phyloP scores from a whole-genome alignment of 1,284 basidiomycete species.

The Cryptococcus jaspeensis region DNA sequence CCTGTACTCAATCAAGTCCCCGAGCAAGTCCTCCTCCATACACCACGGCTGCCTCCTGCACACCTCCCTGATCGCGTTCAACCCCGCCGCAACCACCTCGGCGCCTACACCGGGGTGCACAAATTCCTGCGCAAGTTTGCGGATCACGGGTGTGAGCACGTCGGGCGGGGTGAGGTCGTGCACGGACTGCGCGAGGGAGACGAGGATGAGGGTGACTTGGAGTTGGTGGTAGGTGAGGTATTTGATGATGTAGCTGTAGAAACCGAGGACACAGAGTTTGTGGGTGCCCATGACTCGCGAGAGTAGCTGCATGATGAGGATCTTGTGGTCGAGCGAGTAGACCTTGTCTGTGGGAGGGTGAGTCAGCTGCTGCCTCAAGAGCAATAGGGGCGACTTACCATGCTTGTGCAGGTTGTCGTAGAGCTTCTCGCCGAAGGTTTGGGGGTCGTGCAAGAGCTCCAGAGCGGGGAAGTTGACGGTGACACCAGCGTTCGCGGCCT shows the following conservation, averaged over 20 bases:
- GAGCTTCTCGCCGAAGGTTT: conserved; percentile 92
- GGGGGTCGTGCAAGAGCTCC: conserved; percentile 91
- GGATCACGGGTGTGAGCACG: conserved; percentile 80
- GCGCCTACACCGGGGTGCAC: conserved; percentile 94
- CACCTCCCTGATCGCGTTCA: conserved; percentile 93
- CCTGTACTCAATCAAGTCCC: conserved; percentile 89
- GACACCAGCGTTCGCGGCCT: conserved; percentile 51
- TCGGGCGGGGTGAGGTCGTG: conserved; percentile 96
- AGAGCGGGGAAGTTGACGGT: conserved; percentile 86
- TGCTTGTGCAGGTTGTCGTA: conserved; percentile 82
- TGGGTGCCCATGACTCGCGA: conserved; percentile 93
- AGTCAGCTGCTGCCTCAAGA: not conserved
- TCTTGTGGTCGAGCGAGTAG: conserved; percentile 93
- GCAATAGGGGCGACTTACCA: conserved; percentile 36
- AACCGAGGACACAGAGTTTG: conserved; percentile 90
- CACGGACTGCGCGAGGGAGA: conserved; percentile 90
- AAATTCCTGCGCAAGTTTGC: conserved; percentile 92
- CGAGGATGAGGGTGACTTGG: conserved; percentile 90
- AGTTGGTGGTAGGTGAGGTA: conserved; percentile 93
- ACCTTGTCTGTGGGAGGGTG: conserved; percentile 67
- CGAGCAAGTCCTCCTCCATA: conserved; percentile 86
- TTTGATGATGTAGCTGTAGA: conserved; percentile 92
- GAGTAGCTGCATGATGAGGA: conserved; percentile 94
- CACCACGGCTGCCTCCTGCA: conserved; percentile 92
- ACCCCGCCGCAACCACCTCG: conserved; percentile 92